Percentiles rank a stretch among this genome's conserved stretches.
Evolutionary conservation across 208 protist species (phyloP).

Genomic region (Leishmania aethiopica): DNA sequence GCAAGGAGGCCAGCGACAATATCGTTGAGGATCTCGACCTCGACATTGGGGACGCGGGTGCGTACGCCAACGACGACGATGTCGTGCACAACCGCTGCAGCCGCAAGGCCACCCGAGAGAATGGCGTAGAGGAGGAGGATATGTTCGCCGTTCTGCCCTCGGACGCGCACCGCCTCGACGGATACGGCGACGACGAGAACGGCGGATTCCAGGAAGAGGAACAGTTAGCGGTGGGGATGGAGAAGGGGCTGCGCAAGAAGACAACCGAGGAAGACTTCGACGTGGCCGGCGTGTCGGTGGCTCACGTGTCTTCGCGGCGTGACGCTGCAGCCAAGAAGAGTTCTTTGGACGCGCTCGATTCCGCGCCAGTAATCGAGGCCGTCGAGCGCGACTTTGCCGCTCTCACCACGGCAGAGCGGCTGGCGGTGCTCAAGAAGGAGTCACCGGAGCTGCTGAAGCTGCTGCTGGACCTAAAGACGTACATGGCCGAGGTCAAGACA

Average conservation of each 20-base stretch:
- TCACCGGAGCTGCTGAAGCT: constrained; percentile 92
- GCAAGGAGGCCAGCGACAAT: constrained; percentile 37
- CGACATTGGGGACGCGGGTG: constrained; percentile 47
- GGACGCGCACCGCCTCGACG: constrained; percentile 87
- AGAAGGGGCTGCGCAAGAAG: constrained; percentile 55
- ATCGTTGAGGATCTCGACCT: constrained; percentile 86
- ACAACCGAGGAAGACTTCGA: constrained; percentile 83
- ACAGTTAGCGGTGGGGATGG: constrained; percentile 65
- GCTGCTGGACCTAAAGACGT: constrained; percentile 84
- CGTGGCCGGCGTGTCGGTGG: constrained; percentile 62
- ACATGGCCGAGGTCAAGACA: constrained; percentile 86
- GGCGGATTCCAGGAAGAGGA: constrained; percentile 84
- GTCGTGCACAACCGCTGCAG: constrained; percentile 60
- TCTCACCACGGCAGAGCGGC: constrained; percentile 83
- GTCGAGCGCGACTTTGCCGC: constrained; percentile 91
- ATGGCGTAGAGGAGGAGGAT: constrained; percentile 36
- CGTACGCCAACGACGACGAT: constrained; percentile 57
- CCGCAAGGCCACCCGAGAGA: constrained; percentile 24
- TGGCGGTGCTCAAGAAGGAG: constrained; percentile 89
- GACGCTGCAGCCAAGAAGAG: constrained; percentile 27
- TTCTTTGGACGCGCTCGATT: constrained; percentile 39
- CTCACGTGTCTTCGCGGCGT: constrained; percentile 14
- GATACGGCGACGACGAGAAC: constrained; percentile 81
- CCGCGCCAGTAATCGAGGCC: constrained; percentile 76
- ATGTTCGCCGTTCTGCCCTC: constrained; percentile 56